Base-by-base conservation (phyloP, 768 basidiomycete species). In the Boletus rubroflammeus region DNA sequence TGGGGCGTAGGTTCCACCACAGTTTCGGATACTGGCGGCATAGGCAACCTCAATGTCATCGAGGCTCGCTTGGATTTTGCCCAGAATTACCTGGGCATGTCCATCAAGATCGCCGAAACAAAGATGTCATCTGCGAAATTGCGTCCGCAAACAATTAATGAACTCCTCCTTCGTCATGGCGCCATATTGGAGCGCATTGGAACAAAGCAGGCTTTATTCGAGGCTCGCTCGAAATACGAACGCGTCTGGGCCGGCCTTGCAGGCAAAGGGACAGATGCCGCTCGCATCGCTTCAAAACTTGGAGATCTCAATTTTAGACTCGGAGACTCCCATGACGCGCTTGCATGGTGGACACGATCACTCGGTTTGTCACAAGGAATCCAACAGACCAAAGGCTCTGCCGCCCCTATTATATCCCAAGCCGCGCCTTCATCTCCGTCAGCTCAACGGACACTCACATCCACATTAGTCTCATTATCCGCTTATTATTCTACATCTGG, bases 271-370 rank as follows among this genome's bases (percentile, higher is more conserved):
- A 44, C 73, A 1, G 72, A 77, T 45, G 76, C 82, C 8, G 81
- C 83, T 19, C 81, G 78, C 23, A 64, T 81, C 39, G 86, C 88
- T 6, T 69, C 76, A 31, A 88, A 85, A 69, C 73, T 91, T 1
- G 89, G 89, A 13, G 81, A 90, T 64, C 66, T 90, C 51, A 81
- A 76, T 64, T 72, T 74, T 47, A 77, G 82, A 34, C 68, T 88
- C 25, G 81, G 82, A 6, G 72, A 82, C 23, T 59, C 67, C 9
- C 71, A 73, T 9, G 80, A 80, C 41, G 87, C 87, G 5, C 61
- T 86, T 41, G 62, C 72, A 26, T 90, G 88, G 89, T 91, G 88
- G 89, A 63, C 72, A 9, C 78, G 79, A 39, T 76, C 86, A 13
- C 72, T 86, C 26, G 67, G 74, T 42, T 69, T 88, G 28, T 71